Evolutionary conservation across 2,329 filamentous ascomycete species (phyloP).

Genomic region (Metarhizium rileyi): DNA sequence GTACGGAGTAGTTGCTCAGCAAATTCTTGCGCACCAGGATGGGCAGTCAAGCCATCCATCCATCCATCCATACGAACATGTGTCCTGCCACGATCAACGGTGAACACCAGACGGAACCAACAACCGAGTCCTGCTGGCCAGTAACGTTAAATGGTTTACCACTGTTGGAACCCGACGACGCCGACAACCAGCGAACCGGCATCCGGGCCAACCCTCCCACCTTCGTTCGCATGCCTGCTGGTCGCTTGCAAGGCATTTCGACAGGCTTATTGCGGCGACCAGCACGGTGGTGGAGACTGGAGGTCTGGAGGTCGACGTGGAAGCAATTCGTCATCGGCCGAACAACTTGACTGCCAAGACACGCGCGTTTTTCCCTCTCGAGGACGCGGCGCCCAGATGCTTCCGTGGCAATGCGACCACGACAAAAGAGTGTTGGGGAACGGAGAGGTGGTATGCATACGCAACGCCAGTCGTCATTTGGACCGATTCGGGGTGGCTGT

Average conservation of each 20-base stretch:
- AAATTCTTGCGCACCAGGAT: not conserved
- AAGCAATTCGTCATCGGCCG: not conserved
- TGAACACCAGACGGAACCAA: too few relatives aligned
- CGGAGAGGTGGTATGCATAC: not conserved
- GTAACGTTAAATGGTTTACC: not conserved
- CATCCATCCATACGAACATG: not conserved
- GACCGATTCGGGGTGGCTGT: not conserved
- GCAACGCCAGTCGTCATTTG: conserved; percentile 2
- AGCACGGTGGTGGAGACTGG: not conserved
- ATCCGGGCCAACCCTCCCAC: conserved; percentile 5
- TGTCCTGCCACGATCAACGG: not conserved
- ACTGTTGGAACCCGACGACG: not conserved
- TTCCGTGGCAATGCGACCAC: too few relatives aligned
- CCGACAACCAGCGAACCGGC: conserved; percentile 1
- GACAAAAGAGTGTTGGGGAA: not conserved
- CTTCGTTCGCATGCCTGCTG: not conserved
- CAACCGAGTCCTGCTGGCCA: not conserved
- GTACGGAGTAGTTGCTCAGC: not conserved
- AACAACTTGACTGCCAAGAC: not conserved
- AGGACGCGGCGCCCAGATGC: too few relatives aligned
- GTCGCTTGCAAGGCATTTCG: conserved; percentile 2
- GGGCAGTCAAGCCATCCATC: not conserved
- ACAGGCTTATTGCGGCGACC: conserved; percentile 1
- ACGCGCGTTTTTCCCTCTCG: not conserved
- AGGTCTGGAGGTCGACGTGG: not conserved